Evolutionary conservation across 495 filamentous ascomycete genomes (phyloP), one percentile per base, ranked within the genome.

Genomic region (Aspergillus panamensis): DNA sequence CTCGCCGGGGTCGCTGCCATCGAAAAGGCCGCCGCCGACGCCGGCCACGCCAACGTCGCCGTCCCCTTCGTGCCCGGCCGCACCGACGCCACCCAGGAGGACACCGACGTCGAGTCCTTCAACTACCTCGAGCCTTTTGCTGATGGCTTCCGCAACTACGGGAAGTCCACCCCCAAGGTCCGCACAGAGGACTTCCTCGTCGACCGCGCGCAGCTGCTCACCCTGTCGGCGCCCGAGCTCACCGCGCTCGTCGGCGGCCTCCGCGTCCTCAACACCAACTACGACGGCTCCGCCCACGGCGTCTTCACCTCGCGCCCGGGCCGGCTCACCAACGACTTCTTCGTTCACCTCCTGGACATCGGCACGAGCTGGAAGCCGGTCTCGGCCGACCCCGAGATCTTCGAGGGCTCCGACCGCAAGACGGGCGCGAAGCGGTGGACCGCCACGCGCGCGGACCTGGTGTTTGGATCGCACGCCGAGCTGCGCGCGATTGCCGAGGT

Each of bases 141-240:
- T 51, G 87, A 90, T 62, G 86, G 84, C 19, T 90, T 90, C 87
- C 87, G 87, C 71, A 88, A 84, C 80, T 90, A 87, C 62, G 85
- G 86, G 65, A 72, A 76, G 48, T 81, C 79, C 8, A 82, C 79
- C 6, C 50, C 64, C 6, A 82, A 84, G 31, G 84, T 84, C 3
- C 75, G 74, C 62, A 77, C 80, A 20, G 87, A 90, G 70, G 78
- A 87, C 62, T 77, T 81, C 65, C 81, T 89, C 44, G 77, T 90
- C 58, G 87, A 90, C 79, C 78, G 71, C 55, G 87, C 87, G 3
- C 75, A 87, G 48, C 80, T 84, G 16, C 82, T 90, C 30, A 87
- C 79, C 8, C 84, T 90, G 21, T 75, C 84, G 10, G 81, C 85
- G 1, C 86, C 86, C 10, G 84, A 90, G 68, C 55, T 90, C 71